A percentile compares a stretch with the other conserved stretches of the same genome.
These are phyloP conservation scores for Candida sonorensis DNA, from an alignment of 805 yeast species.

Conservation along the genomic window DNA sequence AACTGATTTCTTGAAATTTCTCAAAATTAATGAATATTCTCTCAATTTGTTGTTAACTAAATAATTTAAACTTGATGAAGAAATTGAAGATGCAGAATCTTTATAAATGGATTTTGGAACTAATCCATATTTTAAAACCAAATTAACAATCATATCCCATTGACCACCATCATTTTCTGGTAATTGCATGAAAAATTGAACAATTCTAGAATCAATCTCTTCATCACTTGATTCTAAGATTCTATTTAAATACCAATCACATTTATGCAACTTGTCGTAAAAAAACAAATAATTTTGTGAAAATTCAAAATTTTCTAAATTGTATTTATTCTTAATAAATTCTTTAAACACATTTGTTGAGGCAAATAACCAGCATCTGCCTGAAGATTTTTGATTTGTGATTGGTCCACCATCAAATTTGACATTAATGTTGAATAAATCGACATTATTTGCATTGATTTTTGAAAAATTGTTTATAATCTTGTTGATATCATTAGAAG, in stretches of 20 bases:
- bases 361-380: conserved; percentile 90
- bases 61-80: conserved; percentile 51
- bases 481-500: conserved; percentile 37
- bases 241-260: conserved; percentile 74
- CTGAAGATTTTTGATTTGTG: conserved; percentile 70
- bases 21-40: conserved; percentile 67
- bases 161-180: conserved; percentile 89
- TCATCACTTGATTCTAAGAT: conserved; percentile 61
- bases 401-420: conserved; percentile 54
- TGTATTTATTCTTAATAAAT: conserved; percentile 53
- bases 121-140: conserved; percentile 72
- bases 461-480: conserved; percentile 33
- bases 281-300: conserved; percentile 78
- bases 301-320: conserved; percentile 63
- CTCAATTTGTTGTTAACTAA: conserved; percentile 65
- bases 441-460: conserved; percentile 23
- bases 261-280: conserved; percentile 82
- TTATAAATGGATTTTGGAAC: conserved; percentile 72
- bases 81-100: conserved; percentile 56
- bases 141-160: conserved; percentile 77
- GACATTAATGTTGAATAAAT: conserved; percentile 39
- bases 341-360: conserved; percentile 71
- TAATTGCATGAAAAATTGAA: conserved; percentile 53
- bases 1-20: conserved; percentile 40
- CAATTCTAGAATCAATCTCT: conserved; percentile 63